phyloP scores from a whole-genome alignment of 805 yeast genomes.

The Yarrowia sp. region DNA sequence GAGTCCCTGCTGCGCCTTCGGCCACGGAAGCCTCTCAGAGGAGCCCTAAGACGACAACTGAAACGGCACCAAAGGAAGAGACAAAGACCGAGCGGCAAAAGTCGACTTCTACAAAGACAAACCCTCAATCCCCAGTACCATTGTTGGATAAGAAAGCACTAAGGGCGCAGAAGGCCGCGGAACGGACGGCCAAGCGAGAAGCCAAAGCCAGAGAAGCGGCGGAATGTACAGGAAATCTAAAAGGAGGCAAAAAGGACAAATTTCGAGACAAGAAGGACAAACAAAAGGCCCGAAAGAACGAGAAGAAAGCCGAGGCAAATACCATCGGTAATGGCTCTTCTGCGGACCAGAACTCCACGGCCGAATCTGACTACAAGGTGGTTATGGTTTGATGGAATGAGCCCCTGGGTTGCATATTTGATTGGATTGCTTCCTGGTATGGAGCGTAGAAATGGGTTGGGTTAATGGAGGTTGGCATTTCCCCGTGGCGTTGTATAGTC shows the following conservation, averaged over 20 bases:
- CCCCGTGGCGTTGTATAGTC: no score
- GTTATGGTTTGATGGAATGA: slow-evolving; percentile 4
- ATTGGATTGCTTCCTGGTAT: no score
- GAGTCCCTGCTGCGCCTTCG: no score
- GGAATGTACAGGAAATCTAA: not conserved
- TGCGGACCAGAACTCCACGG: not conserved
- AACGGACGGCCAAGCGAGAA: not conserved
- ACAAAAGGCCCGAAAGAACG: slow-evolving; percentile 32
- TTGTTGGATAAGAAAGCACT: not conserved
- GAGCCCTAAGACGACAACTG: no score
- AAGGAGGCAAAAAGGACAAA: slow-evolving; percentile 24
- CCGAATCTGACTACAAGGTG: slow-evolving; percentile 1
- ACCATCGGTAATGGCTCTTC: not conserved
- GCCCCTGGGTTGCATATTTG: no score
- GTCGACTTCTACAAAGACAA: not conserved
- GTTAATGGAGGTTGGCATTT: no score
- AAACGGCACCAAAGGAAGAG: no score
- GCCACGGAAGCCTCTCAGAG: no score
- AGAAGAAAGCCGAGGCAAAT: slow-evolving; percentile 27
- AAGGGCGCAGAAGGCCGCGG: not conserved
- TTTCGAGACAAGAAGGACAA: slow-evolving; percentile 32
- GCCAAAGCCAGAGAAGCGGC: slow-evolving; percentile 4
- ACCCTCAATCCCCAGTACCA: not conserved
- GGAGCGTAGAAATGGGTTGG: no score
- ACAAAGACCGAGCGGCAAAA: not conserved